Base-by-base conservation (phyloP, 2,329 filamentous ascomycete species). In the Pleoardoris graminearum region DNA sequence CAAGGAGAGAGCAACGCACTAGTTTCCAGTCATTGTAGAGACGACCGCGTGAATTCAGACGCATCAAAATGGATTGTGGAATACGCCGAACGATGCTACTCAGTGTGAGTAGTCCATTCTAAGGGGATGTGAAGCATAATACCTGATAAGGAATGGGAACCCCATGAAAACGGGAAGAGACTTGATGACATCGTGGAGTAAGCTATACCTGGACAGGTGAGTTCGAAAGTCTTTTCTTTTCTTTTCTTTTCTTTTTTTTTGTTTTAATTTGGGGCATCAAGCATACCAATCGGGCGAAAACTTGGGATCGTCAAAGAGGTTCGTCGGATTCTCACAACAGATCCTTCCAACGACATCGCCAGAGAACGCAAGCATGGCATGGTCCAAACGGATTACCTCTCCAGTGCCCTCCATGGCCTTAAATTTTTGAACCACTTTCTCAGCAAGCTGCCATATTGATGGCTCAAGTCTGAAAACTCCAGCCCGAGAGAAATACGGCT, bases 311-410 rank as follows among this genome's bases (percentile, higher is more conserved):
- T 57, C 55, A 5, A 62, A 10, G n/a, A 62, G 38, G 2, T 50
- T 41, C 17, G 44, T 36, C 6, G 42, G 44, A 36, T 53, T 52
- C 10, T 62, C 55, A 5, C 33, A 50, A 42, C 65, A 69, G 2
- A 69, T 48, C 14, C 36, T 52, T 12, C 54, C 43, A 14, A 72
- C 65, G 4, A 70, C 54, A 50, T 70, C 67, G 2, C 68, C 68
- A 4, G 68, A 46, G 39, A 62, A 65, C 5, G 61, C 60, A 22
- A 32, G 19, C 22, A 50, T 39, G 38, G 54, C 62, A 38, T 61
- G 59, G 21, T 57, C 54, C 6, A 67, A 19, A 3, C 62, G 56
- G 2, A 66, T 42, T 4, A 58, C 45, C 14, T 37, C 22, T 1
- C 45, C 50, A 0, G 47, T 59, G 16, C 43, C 52, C 6, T 42